Conservation (phyloP, 352 stramenopile genomes). For the Pythium aphanidermatum region DNA sequence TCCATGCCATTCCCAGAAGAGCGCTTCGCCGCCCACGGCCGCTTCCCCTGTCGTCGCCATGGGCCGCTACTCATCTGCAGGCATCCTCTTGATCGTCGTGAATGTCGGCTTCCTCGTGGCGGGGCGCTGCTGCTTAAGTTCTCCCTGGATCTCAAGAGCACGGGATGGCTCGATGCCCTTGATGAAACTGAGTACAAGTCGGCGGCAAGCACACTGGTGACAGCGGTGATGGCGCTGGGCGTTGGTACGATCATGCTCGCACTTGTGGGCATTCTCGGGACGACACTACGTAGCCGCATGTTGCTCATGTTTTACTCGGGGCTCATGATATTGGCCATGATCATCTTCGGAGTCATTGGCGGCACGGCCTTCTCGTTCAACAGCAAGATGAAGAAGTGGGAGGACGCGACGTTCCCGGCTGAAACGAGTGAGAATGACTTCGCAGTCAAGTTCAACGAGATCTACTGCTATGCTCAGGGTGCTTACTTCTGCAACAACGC, state of each 20-base stretch:
- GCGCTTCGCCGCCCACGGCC: too few relatives aligned
- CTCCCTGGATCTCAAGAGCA: conserved; percentile 40
- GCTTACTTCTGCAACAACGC: conserved; percentile 83
- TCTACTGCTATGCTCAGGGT: conserved; percentile 81
- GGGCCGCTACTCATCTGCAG: conserved; percentile 34
- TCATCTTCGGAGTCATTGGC: conserved; percentile 65
- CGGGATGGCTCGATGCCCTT: conserved; percentile 72
- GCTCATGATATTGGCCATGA: conserved; percentile 61
- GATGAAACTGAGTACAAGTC: conserved; percentile 64
- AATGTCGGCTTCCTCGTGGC: conserved; percentile 69
- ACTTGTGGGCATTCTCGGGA: conserved; percentile 57
- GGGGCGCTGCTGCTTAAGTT: conserved; percentile 67
- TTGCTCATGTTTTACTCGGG: conserved; percentile 69
- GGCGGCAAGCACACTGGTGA: conserved; percentile 34
- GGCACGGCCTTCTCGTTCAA: conserved; percentile 68
- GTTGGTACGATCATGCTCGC: conserved; percentile 48
- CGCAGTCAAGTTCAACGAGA: conserved; percentile 64
- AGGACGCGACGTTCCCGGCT: conserved; percentile 45
- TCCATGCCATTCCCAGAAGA: too few relatives aligned
- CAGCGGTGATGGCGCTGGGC: conserved; percentile 45
- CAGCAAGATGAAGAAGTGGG: conserved; percentile 58
- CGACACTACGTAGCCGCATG: conserved; percentile 55
- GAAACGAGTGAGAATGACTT: conserved; percentile 48
- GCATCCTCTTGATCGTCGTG: conserved; percentile 60
- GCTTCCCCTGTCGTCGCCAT: too few relatives aligned